phyloP scores from a whole-genome alignment of 768 basidiomycete species.

The Lepiota subincarnata region DNA sequence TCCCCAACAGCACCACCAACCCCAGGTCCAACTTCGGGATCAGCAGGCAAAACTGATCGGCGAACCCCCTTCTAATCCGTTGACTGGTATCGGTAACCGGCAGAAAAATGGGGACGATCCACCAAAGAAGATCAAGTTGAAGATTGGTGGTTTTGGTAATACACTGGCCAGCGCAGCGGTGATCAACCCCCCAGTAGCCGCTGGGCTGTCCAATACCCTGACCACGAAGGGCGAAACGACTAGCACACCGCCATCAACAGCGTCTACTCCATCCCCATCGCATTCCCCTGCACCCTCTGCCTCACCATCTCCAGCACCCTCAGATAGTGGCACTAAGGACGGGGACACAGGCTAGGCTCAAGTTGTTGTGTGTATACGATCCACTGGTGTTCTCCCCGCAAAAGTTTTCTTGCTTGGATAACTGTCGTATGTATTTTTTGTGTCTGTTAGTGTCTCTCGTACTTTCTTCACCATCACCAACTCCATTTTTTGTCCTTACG shows the following conservation, averaged over 20 bases:
- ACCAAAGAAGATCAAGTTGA: constrained; percentile 74
- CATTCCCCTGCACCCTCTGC: constrained; percentile 24
- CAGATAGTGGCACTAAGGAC: constrained; percentile 67
- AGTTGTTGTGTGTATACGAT: constrained; percentile 12
- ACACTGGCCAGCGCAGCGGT: constrained; percentile 23
- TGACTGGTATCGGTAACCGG: constrained; percentile 23
- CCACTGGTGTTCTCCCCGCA: neutral
- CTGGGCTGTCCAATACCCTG: neutral
- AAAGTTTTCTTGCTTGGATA: neutral
- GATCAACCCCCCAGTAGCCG: neutral
- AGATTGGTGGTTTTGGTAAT: constrained; percentile 49
- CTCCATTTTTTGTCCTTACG: constrained; percentile 4
- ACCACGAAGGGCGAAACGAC: neutral
- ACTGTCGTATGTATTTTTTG: neutral
- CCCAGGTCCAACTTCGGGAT: constrained; percentile 30
- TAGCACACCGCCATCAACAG: constrained; percentile 13
- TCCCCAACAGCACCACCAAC: neutral
- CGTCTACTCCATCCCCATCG: constrained; percentile 15
- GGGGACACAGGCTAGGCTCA: constrained; percentile 62
- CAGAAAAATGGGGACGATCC: constrained; percentile 48
- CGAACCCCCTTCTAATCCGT: too few relatives aligned
- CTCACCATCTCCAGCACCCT: constrained; percentile 39
- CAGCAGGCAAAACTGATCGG: constrained; percentile 29
- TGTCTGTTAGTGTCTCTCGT: constrained; percentile 1
- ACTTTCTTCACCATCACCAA: neutral